phyloP scores from a whole-genome alignment of 2,329 filamentous ascomycete species.

The Aspergillus transmontanensis region DNA sequence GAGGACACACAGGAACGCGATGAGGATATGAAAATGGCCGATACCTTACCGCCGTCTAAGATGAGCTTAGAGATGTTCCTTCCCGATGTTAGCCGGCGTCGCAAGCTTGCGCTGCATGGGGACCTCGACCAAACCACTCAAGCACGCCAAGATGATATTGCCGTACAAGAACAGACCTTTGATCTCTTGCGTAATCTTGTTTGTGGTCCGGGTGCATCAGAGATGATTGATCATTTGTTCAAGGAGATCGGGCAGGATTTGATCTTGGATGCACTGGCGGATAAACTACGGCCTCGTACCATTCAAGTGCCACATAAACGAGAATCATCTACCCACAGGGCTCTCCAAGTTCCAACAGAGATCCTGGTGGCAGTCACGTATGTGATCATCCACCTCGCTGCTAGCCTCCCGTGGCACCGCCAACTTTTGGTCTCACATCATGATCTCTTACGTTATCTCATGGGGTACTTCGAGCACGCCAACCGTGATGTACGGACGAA shows the following conservation, averaged over 20 bases:
- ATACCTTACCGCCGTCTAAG: constrained; percentile 45
- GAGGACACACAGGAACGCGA: constrained; percentile 32
- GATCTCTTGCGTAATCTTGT: constrained; percentile 90
- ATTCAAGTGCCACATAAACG: constrained; percentile 36
- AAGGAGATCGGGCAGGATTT: constrained; percentile 72
- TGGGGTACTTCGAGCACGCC: constrained; percentile 72
- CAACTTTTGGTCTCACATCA: constrained; percentile 77
- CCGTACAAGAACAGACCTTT: constrained; percentile 87
- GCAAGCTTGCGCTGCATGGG: constrained; percentile 56
- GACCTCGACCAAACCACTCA: constrained; percentile 70
- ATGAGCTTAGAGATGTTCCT: constrained; percentile 41
- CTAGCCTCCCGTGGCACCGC: constrained; percentile 75
- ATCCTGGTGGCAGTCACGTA: constrained; percentile 78
- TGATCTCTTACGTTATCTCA: constrained; percentile 71
- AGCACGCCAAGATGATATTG: constrained; percentile 74
- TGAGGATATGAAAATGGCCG: constrained; percentile 38
- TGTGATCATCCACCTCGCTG: constrained; percentile 85
- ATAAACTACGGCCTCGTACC: constrained; percentile 67
- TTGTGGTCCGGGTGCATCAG: constrained; percentile 61
- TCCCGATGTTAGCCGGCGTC: constrained; percentile 42
- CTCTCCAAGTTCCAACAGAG: constrained; percentile 51
- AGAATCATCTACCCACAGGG: constrained; percentile 32
- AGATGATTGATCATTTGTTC: constrained; percentile 85
- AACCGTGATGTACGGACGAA: constrained; percentile 74
- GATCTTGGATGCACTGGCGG: constrained; percentile 77